Conservation (phyloP, 179 eudicot genomes). For the Patellifolia procumbens region DNA sequence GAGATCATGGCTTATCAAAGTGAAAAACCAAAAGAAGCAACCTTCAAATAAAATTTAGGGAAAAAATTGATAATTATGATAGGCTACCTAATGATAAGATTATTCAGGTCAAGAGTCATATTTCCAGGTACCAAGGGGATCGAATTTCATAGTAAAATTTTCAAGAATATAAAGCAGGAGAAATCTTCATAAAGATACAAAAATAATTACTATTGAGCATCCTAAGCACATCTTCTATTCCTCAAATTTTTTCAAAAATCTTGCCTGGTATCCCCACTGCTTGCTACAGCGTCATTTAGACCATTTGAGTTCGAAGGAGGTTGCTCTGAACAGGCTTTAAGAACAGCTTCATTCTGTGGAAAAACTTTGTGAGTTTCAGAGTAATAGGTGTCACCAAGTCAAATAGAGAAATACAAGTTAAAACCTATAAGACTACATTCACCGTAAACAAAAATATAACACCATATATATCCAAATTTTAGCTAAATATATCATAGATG, state of each 20-base stretch:
- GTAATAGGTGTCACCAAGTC: neutral
- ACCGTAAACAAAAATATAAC: neutral
- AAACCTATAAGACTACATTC: neutral
- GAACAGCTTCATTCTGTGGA: slow-evolving; percentile 72
- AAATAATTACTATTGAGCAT: slow-evolving; percentile 18
- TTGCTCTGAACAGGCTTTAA: slow-evolving; percentile 64
- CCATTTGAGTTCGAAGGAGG: slow-evolving; percentile 36
- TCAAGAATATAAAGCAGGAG: slow-evolving; percentile 11
- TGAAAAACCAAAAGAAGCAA: neutral
- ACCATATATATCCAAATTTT: neutral
- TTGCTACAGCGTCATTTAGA: slow-evolving; percentile 21
- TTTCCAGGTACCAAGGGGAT: neutral
- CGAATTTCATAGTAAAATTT: slow-evolving; percentile 6
- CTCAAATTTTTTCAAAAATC: slow-evolving; percentile 22
- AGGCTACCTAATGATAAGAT: slow-evolving; percentile 15
- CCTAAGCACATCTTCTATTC: slow-evolving; percentile 17
- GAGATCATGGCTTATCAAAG: neutral
- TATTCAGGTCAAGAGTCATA: slow-evolving; percentile 17
- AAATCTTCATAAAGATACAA: slow-evolving; percentile 23
- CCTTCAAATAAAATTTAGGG: slow-evolving; percentile 7
- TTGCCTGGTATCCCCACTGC: slow-evolving; percentile 33
- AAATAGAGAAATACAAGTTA: neutral
- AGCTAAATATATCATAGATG: neutral
- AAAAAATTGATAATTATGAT: neutral
- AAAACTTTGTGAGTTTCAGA: neutral